A percentile compares a stretch with the other conserved stretches of the same genome.
Evolutionary conservation across 2,329 filamentous ascomycete genomes (phyloP).

Genomic region (Thermochaetoides dissita): DNA sequence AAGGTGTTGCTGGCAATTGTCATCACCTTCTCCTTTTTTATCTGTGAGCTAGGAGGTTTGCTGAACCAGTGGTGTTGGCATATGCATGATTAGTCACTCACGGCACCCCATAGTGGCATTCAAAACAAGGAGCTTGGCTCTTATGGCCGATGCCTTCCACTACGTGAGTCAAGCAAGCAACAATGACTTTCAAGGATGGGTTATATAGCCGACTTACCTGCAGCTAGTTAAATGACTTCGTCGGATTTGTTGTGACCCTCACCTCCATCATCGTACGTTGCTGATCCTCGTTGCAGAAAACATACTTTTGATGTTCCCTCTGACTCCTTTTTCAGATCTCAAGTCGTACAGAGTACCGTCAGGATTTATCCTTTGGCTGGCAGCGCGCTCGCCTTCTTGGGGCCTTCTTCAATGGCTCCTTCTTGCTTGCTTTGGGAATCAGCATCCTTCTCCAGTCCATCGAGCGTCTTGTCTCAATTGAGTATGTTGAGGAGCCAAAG

Average conservation of each 20-base stretch:
- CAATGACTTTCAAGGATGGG: neutral
- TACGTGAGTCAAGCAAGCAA: conserved; percentile 36
- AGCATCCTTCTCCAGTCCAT: conserved; percentile 62
- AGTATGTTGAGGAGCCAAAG: conserved; percentile 47
- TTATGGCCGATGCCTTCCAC: conserved; percentile 68
- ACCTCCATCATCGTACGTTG: conserved; percentile 44
- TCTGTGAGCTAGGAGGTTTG: conserved; percentile 35
- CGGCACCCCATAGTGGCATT: conserved; percentile 43
- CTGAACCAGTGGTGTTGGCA: neutral
- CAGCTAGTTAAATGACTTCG: conserved; percentile 52
- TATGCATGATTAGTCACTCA: neutral
- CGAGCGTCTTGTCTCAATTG: conserved; percentile 49
- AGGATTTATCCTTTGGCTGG: conserved; percentile 59
- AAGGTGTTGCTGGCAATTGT: conserved; percentile 33
- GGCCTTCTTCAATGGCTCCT: conserved; percentile 69
- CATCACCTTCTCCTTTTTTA: conserved; percentile 37
- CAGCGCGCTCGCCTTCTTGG: conserved; percentile 58
- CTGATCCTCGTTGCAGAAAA: neutral
- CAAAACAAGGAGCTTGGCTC: conserved; percentile 54
- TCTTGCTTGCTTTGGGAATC: conserved; percentile 56
- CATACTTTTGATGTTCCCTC: neutral
- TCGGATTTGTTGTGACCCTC: conserved; percentile 55
- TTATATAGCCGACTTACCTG: neutral
- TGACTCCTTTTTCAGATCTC: conserved; percentile 32
- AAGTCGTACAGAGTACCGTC: conserved; percentile 40